A percentile compares a stretch with the other conserved stretches of the same genome.
phyloP scores from a whole-genome alignment of 2,329 filamentous ascomycete species.

The Chaetothyriales sp. region DNA sequence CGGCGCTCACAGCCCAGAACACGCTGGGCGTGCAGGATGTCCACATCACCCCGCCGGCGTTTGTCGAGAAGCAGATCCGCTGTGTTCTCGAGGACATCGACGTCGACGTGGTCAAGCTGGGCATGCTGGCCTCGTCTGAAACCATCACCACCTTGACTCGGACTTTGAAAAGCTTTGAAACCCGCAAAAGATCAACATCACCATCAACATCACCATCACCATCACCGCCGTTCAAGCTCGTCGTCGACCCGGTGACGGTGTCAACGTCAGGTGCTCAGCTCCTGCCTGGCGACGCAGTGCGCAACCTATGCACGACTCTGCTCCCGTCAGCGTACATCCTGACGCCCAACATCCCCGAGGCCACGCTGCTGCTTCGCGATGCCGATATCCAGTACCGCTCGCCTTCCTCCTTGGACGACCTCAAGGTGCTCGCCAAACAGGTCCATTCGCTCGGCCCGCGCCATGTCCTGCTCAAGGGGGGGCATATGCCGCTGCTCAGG shows the following conservation, averaged over 20 bases:
- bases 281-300: conserved; percentile 29
- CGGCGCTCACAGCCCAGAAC: conserved; percentile 91
- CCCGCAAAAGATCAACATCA: no score
- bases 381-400: conserved; percentile 19
- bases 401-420: conserved; percentile 39
- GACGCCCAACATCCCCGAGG: conserved; percentile 36
- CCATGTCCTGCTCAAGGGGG: conserved; percentile 79
- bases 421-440: conserved; percentile 52
- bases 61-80: conserved; percentile 74
- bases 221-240: conserved; percentile 26
- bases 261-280: conserved; percentile 34
- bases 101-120: conserved; percentile 47
- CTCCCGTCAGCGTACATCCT: conserved; percentile 31
- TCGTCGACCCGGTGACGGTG: conserved; percentile 83
- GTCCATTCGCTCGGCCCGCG: conserved; percentile 56
- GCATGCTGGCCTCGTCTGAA: conserved; percentile 64
- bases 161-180: not conserved
- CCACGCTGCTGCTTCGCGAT: conserved; percentile 29
- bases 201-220: no score
- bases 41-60: conserved; percentile 60
- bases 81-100: conserved; percentile 71
- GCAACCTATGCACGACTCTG: conserved; percentile 25
- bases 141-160: conserved; percentile 47
- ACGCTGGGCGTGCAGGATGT: conserved; percentile 71
- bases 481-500: conserved; percentile 63